Conservation (phyloP, 1,284 basidiomycete species). For the Cryptococcus sp. region DNA sequence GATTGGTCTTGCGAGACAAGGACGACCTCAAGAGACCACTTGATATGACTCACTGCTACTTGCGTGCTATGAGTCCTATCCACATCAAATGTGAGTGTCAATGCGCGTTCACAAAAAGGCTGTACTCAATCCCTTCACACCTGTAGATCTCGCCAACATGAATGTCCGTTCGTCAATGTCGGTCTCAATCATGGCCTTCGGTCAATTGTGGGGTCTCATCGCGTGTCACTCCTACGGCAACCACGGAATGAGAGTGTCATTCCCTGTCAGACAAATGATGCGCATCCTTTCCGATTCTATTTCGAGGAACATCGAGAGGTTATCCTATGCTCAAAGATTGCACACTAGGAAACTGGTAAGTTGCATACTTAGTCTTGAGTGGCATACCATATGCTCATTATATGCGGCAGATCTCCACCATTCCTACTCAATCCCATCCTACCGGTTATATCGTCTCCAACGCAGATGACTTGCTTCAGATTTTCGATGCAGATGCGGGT, state of each 20-base stretch:
- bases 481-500: slow-evolving; percentile 84
- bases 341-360: slow-evolving; percentile 73
- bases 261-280: slow-evolving; percentile 79
- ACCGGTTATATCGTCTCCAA: slow-evolving; percentile 85
- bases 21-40: slow-evolving; percentile 72
- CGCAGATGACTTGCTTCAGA: slow-evolving; percentile 74
- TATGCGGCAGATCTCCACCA: slow-evolving; percentile 67
- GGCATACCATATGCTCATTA: not conserved
- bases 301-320: slow-evolving; percentile 77
- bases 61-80: slow-evolving; percentile 87
- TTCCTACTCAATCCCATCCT: slow-evolving; percentile 70
- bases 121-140: not conserved
- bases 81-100: slow-evolving; percentile 71
- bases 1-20: slow-evolving; percentile 68
- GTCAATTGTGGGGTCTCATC: slow-evolving; percentile 80
- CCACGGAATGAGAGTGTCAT: slow-evolving; percentile 78
- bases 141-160: slow-evolving; percentile 73
- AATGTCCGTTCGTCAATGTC: slow-evolving; percentile 80
- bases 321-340: slow-evolving; percentile 76
- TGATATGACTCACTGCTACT: slow-evolving; percentile 85
- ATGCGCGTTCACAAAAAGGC: not conserved
- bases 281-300: slow-evolving; percentile 79
- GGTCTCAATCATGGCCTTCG: slow-evolving; percentile 83
- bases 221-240: slow-evolving; percentile 79
- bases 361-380: not conserved